Evolutionary conservation across 495 filamentous ascomycete species (phyloP), one percentile per base, ranked within the genome.

Genomic region (Lasiosphaeria miniovina): DNA sequence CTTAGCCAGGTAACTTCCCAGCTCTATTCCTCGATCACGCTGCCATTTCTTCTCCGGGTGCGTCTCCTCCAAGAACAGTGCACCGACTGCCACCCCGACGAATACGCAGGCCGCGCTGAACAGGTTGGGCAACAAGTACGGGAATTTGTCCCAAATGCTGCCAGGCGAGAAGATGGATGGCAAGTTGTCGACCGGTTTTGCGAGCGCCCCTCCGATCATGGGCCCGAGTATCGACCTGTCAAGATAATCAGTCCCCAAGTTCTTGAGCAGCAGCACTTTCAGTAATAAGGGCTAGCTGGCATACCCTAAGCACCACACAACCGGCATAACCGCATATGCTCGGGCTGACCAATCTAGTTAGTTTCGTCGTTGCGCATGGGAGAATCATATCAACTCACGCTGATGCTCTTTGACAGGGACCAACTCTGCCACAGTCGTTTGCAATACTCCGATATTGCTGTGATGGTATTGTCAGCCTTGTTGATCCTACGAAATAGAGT

Each of bases 281-380:
- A 36, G n/a, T 31, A 51, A 63, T 40, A 55, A 36, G 49, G 6
- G 49, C n/a, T 10, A 17, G 17, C 32, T n/a, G 14, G 10, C 80
- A 68, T 73, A 89, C 86, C 94, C 94, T 64, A 98, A 75, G 71
- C 92, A 97, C 95, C 95, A 98, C 34, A 97, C 88, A 65, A 96
- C 90, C 2, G 94, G 94, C 94, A 98, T 96, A 67, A 98, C 91
- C 6, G 94, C 87, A 74, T 92, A 99, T 49, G 92, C 95, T 49
- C 88, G 89, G 57, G 91, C 89, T 90, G 60, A 45, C 7, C 11
- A 34, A 31, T n/a, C 50, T 24, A 45, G 61, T 76, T 57, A 78
- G 72, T 61, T 55, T 52, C 46, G 66, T 5, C 9, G 62, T 52
- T 52, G 57, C 14, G 35, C 33, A 46, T 11, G 32, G 41, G 11